Evolutionary conservation across 2,329 filamentous ascomycete species (phyloP).

Genomic region (Ceratocystis smalleyi): DNA sequence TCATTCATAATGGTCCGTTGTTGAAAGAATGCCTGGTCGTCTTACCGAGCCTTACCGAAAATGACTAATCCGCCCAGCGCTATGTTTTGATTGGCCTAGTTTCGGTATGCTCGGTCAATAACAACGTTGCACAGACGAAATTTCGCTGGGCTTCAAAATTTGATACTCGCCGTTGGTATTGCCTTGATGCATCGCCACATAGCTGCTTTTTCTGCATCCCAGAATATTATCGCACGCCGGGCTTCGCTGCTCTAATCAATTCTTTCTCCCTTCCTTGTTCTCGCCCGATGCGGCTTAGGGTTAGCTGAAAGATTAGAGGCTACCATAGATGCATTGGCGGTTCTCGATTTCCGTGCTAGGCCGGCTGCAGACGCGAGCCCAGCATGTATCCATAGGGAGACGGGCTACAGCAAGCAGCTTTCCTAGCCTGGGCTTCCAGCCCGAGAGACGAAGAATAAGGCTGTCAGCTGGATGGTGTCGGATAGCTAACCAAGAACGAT

Average conservation of each 20-base stretch:
- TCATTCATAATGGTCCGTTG: not conserved
- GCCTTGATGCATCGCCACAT: not conserved
- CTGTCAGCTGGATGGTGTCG: conserved; percentile 8
- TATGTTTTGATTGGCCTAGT: not conserved
- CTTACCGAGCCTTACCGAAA: conserved; percentile 1
- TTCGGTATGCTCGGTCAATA: conserved; percentile 9
- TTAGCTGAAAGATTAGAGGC: conserved; percentile 7
- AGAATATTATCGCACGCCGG: not conserved
- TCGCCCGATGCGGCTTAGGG: conserved; percentile 4
- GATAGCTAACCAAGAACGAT: not conserved
- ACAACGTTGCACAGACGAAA: conserved; percentile 6
- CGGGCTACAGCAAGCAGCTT: not conserved
- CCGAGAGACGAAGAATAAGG: not conserved
- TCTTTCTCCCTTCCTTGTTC: not conserved
- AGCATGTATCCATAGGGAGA: not conserved
- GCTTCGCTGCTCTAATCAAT: not conserved
- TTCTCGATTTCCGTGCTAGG: conserved; percentile 15
- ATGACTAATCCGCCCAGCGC: not conserved
- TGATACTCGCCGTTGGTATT: not conserved
- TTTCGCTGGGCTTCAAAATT: not conserved
- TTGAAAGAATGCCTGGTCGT: not conserved
- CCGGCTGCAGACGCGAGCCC: conserved; percentile 4
- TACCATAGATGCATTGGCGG: conserved; percentile 14
- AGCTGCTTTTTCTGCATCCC: not conserved
- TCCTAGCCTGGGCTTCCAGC: not conserved